Conservation (phyloP, 2,329 filamentous ascomycete species). For the Penicillium fuscoglaucum region DNA sequence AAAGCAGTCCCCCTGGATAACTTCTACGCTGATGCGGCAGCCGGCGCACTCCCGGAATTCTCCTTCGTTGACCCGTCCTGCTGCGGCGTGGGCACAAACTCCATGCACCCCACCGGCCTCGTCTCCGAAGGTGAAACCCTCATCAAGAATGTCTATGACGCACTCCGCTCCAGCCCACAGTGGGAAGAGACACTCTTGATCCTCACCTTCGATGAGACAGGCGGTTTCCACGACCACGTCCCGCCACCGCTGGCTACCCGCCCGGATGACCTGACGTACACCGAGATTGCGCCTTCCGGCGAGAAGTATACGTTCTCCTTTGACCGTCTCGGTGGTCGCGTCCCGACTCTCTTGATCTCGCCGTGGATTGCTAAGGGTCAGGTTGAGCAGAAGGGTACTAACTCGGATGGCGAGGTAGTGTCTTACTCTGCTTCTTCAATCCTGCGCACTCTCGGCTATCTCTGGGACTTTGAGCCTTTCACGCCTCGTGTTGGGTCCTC, state of each 20-base stretch:
- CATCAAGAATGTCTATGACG: slow-evolving; percentile 41
- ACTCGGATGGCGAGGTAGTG: slow-evolving; percentile 21
- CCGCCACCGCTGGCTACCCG: slow-evolving; percentile 35
- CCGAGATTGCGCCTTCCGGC: slow-evolving; percentile 29
- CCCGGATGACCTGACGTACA: slow-evolving; percentile 40
- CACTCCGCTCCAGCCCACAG: slow-evolving; percentile 35
- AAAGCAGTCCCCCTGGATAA: slow-evolving; percentile 33
- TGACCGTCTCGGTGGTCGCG: slow-evolving; percentile 32
- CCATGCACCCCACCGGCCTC: slow-evolving; percentile 38
- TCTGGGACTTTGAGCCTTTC: slow-evolving; percentile 38
- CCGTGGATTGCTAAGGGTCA: slow-evolving; percentile 32
- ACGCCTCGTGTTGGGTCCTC: slow-evolving; percentile 30
- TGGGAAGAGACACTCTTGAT: slow-evolving; percentile 41
- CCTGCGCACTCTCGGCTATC: slow-evolving; percentile 34
- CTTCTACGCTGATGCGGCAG: slow-evolving; percentile 38
- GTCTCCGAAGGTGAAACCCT: slow-evolving; percentile 40
- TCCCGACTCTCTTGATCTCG: slow-evolving; percentile 34
- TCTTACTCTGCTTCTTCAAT: slow-evolving; percentile 34
- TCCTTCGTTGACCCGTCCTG: slow-evolving; percentile 43
- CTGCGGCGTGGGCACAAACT: slow-evolving; percentile 40
- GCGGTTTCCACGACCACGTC: slow-evolving; percentile 44
- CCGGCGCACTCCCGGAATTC: slow-evolving; percentile 36
- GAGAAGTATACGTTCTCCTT: slow-evolving; percentile 32
- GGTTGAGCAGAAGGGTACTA: slow-evolving; percentile 35
- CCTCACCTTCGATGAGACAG: slow-evolving; percentile 42